These are phyloP conservation scores for Podospora fimiseda DNA, from an alignment of 495 filamentous ascomycete genomes.

Conservation along the genomic window DNA sequence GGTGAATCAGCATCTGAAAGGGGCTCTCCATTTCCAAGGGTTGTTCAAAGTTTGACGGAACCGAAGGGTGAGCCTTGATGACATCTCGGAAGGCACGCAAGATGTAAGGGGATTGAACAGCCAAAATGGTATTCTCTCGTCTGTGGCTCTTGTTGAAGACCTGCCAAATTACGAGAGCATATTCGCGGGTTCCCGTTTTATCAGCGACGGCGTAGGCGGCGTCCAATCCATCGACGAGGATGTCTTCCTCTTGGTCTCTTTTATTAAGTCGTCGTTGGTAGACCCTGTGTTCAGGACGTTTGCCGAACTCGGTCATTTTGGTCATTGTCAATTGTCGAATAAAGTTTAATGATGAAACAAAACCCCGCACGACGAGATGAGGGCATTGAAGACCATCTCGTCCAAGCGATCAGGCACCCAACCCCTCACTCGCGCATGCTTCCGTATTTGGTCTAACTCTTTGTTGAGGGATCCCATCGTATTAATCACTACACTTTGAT, in stretches of 20 bases:
- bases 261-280: neutral
- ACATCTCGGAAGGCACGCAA: slow-evolving; percentile 22
- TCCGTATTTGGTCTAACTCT: no score
- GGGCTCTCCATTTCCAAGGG: slow-evolving; percentile 23
- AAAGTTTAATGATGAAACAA: neutral
- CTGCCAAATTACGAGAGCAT: slow-evolving; percentile 33
- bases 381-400: no score
- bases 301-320: neutral
- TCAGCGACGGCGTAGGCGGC: neutral
- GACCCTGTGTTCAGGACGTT: neutral
- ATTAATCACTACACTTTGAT: no score
- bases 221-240: neutral
- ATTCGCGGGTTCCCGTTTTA: slow-evolving; percentile 7
- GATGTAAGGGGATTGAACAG: slow-evolving; percentile 41
- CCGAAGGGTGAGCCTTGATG: slow-evolving; percentile 34
- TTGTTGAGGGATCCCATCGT: no score
- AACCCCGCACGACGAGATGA: no score
- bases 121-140: slow-evolving; percentile 27
- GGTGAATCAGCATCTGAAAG: slow-evolving; percentile 26
- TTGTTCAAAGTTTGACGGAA: slow-evolving; percentile 29
- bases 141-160: slow-evolving; percentile 4
- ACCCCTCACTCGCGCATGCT: no score
- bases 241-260: slow-evolving; percentile 9
- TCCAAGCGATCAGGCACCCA: no score
- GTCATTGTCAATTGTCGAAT: neutral